Evolutionary conservation across 768 basidiomycete species (phyloP).

Genomic region (Macrolepiota dolichaula): DNA sequence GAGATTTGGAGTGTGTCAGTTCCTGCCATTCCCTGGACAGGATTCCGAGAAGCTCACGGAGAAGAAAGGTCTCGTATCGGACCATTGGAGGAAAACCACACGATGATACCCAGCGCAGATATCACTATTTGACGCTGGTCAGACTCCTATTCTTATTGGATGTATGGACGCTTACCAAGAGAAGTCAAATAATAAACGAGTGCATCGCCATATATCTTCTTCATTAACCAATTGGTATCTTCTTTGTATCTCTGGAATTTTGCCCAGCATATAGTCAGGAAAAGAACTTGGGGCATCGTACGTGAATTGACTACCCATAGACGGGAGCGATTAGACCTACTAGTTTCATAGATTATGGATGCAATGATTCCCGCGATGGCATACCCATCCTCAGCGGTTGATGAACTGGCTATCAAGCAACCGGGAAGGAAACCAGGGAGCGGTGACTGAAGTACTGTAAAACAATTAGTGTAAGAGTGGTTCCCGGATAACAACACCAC

Average conservation of each 20-base stretch:
- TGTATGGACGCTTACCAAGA: neutral
- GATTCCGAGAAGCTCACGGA: neutral
- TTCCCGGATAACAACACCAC: neutral
- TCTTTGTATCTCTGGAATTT: neutral
- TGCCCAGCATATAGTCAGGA: neutral
- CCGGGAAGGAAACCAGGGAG: neutral
- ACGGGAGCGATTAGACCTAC: neutral
- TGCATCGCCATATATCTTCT: slow-evolving; percentile 1
- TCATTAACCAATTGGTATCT: neutral
- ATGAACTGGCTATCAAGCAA: neutral
- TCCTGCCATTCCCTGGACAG: neutral
- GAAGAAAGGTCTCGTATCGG: neutral
- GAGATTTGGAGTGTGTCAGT: neutral
- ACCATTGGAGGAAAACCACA: neutral
- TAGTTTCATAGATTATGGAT: neutral
- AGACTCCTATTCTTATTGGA: neutral
- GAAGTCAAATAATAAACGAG: neutral
- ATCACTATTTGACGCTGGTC: neutral
- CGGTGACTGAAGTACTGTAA: neutral
- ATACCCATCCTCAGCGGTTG: neutral
- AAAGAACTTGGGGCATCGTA: neutral
- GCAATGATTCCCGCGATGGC: neutral
- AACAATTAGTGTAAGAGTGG: neutral
- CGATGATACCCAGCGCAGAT: neutral
- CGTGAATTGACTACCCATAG: neutral